Evolutionary conservation across 768 basidiomycete species (phyloP), one percentile per base, ranked within the genome.

Genomic region (Boletellus ananiceps): DNA sequence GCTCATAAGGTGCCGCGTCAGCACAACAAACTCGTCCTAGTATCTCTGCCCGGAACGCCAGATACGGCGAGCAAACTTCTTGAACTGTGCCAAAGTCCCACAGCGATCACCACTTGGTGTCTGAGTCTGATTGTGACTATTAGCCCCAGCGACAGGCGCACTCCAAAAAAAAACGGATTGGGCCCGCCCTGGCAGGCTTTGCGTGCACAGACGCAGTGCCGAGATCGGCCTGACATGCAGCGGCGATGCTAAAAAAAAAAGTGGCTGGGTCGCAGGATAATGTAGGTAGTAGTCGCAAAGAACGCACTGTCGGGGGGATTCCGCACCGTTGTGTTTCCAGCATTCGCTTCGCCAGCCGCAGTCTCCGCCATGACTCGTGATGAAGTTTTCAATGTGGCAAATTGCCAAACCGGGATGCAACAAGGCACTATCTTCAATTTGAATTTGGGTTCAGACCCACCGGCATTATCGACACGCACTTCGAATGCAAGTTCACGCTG

Each of bases 11-110:
- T 21, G 74, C 69, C 15, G 55, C 74, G 63, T 41, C 4, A 61
- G 43, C 44, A 53, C 34, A 86, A 66, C 38, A 83, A 69, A 42
- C 58, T 64, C 21, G 77, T 74, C 31, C 79, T 81, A 51, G 85
- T 69, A 21, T 81, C 82, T 52, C 65, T 81, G 19, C 19, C 19
- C 19, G 82, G 58, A 73, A 71, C n/a, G 61, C 54, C 29, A 72
- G 68, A 39, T 74, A 69, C 4, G 23, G 64, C 79, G 84, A 15
- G 81, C 77, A 58, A 84, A 84, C 59, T 83, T 84, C 52, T 80
- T 71, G 66, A 83, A 82, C 27, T 79, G 74, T 16, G 73, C 23
- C 23, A 25, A 25, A 25, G 23, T 25, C 23, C 23, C 23, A 5
- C 23, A 33, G 38, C 44, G 47, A 29, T 27, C 25, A n/a, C n/a